phyloP scores from a whole-genome alignment of 768 basidiomycete genomes.

The Kwoniella pini region DNA sequence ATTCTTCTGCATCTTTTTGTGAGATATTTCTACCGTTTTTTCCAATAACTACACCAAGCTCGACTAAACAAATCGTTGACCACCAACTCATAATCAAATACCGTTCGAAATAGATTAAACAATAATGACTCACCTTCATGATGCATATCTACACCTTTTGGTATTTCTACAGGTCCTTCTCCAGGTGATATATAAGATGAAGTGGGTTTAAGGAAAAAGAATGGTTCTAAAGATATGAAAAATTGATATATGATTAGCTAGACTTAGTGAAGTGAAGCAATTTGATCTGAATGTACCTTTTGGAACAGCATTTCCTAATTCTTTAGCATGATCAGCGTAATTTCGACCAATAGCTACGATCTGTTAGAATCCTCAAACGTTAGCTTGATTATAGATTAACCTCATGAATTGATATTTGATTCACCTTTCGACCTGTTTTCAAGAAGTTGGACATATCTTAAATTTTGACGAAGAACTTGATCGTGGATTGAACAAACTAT shows the following conservation, averaged over 20 bases:
- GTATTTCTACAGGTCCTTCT: slow-evolving; percentile 76
- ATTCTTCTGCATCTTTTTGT: slow-evolving; percentile 67
- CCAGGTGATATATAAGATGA: slow-evolving; percentile 77
- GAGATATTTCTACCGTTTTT: slow-evolving; percentile 80
- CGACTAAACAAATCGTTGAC: slow-evolving; percentile 65
- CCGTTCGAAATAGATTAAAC: background rate
- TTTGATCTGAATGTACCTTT: slow-evolving; percentile 59
- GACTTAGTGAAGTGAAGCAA: too few species aligned
- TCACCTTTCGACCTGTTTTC: slow-evolving; percentile 45
- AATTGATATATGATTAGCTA: too few species aligned
- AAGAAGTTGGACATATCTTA: slow-evolving; percentile 42
- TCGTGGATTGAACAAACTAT: too few species aligned
- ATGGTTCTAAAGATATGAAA: slow-evolving; percentile 66
- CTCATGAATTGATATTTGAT: too few species aligned
- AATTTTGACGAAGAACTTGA: too few species aligned
- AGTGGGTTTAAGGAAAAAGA: slow-evolving; percentile 98
- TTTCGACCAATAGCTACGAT: slow-evolving; percentile 96
- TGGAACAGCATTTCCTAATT: slow-evolving; percentile 82
- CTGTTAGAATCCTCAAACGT: slow-evolving; percentile 13
- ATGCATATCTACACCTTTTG: slow-evolving; percentile 76
- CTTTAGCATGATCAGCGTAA: slow-evolving; percentile 83
- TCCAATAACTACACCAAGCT: slow-evolving; percentile 95
- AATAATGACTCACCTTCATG: slow-evolving; percentile 71
- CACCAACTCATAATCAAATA: background rate
- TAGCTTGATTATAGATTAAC: too few species aligned